Base-by-base conservation (phyloP, 768 basidiomycete species). In the Clathrus columnatus region DNA sequence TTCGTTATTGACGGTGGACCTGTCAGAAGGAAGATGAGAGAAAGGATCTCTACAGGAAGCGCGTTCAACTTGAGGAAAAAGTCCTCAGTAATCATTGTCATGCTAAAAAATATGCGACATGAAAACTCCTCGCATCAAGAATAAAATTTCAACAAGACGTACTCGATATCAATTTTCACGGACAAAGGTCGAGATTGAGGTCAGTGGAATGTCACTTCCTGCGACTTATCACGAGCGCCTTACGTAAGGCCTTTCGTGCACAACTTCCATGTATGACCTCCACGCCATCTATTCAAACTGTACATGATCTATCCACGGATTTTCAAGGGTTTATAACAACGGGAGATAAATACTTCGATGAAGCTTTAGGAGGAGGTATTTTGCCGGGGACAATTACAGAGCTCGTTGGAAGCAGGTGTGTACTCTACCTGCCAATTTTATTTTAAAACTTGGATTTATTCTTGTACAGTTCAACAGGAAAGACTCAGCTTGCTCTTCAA, bases 401-500 rank as follows among this genome's bases (percentile, higher is more conserved):
- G 61, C 70, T 95, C 41, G 83, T 77, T 11, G 93, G 93, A 24
- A 90, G 95, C 75, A 90, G 91, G 93, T 92, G 67, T 58, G 70
- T 64, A 20, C 50, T n/a, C 36, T 26, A 23, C 18, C 30, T 7
- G 26, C 32, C 49, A 10, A 29, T 51, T 18, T 18, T 50, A 54
- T 44, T 42, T 26, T 7, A 20, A 24, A 28, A 18, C 50, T 65
- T 42, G 63, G 30, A 27, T 17, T 10, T 29, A 29, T 57, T 17
- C 27, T 18, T 14, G 1, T 41, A 16, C 65, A 99, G 96, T 65
- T 85, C 92, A 21, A 83, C 95, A 24, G 96, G 96, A 36, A 99
- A 99, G 71, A 92, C 92, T 0, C 93, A 98, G 62, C 69, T 98
- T 4, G 88, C 87, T 3, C 74, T 99, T 14, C 92, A 94, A 61